phyloP scores from a whole-genome alignment of 2,329 filamentous ascomycete genomes.

The Sarocladium oryzae region DNA sequence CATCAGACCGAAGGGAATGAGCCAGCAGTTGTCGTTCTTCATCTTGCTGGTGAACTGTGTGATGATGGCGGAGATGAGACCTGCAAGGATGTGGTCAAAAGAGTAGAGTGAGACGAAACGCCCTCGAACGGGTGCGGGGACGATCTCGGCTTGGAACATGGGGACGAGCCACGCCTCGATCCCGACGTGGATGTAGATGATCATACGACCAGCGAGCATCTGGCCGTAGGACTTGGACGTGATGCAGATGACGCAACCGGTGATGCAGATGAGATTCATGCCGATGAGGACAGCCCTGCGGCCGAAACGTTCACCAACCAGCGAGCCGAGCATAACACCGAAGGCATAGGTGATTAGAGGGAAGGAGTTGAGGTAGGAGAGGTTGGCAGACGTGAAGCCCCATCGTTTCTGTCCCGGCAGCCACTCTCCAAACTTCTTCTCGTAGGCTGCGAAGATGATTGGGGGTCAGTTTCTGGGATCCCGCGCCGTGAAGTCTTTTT shows the following conservation, averaged over 20 bases:
- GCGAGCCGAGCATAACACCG: constrained; percentile 13
- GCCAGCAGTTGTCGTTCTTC: constrained; percentile 14
- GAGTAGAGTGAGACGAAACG: constrained; percentile 14
- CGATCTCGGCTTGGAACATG: constrained; percentile 18
- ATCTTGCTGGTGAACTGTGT: constrained; percentile 16
- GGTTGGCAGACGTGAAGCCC: too few species aligned
- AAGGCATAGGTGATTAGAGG: constrained; percentile 15
- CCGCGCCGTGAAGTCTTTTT: too few species aligned
- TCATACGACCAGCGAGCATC: constrained; percentile 14
- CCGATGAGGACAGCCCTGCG: constrained; percentile 13
- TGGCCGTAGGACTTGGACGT: constrained; percentile 12
- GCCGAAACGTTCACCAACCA: constrained; percentile 16
- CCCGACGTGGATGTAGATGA: constrained; percentile 16
- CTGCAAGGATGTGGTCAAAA: constrained; percentile 16
- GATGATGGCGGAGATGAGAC: constrained; percentile 16
- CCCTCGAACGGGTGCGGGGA: constrained; percentile 15
- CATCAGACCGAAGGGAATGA: constrained; percentile 15
- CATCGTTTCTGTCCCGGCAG: too few species aligned
- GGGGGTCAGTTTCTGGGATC: too few species aligned
- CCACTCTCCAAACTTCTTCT: too few species aligned
- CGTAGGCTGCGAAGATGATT: too few species aligned
- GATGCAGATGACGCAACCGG: constrained; percentile 12
- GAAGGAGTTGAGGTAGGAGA: constrained; percentile 18
- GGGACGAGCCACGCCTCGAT: constrained; percentile 16
- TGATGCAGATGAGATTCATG: constrained; percentile 15